A percentile compares a stretch with the other conserved stretches of the same genome.
Evolutionary conservation across 768 basidiomycete species (phyloP).

Genomic region (Dictyophora rubrovolvata): DNA sequence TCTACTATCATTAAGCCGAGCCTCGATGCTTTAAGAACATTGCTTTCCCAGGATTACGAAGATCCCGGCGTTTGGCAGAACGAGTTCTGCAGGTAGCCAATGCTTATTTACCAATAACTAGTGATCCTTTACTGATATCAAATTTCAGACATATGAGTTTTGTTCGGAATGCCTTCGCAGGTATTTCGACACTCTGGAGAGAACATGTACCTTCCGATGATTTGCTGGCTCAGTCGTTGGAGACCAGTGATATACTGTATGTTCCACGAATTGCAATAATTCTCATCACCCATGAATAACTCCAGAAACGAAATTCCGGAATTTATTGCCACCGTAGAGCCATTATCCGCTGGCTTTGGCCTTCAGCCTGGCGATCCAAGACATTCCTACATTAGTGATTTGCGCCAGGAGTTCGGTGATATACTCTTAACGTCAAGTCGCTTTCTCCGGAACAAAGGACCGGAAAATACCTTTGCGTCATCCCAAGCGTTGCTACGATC

Average conservation of each 20-base stretch:
- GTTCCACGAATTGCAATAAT: slow-evolving; percentile 14
- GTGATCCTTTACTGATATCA: neutral
- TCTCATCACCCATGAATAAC: neutral
- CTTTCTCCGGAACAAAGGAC: slow-evolving; percentile 59
- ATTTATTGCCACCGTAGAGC: slow-evolving; percentile 58
- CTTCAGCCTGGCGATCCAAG: slow-evolving; percentile 58
- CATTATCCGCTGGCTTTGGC: slow-evolving; percentile 56
- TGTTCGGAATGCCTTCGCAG: slow-evolving; percentile 65
- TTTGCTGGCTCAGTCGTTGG: slow-evolving; percentile 32
- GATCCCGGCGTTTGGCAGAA: slow-evolving; percentile 62
- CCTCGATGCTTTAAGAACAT: slow-evolving; percentile 40
- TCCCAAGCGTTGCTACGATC: slow-evolving; percentile 55
- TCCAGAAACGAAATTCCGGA: slow-evolving; percentile 63
- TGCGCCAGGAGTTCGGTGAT: slow-evolving; percentile 54
- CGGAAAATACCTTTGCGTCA: slow-evolving; percentile 74
- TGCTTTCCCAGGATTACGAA: slow-evolving; percentile 41
- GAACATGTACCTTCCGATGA: slow-evolving; percentile 38
- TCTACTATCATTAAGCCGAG: slow-evolving; percentile 55
- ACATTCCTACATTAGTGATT: slow-evolving; percentile 45
- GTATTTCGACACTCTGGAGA: slow-evolving; percentile 57
- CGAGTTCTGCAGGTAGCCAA: slow-evolving; percentile 64
- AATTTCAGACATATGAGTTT: slow-evolving; percentile 49
- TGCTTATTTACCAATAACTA: slow-evolving; percentile 13
- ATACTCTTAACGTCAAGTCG: slow-evolving; percentile 65
- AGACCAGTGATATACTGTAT: slow-evolving; percentile 62